These are phyloP conservation scores for Cardiosporidium cionae DNA, from an alignment of 169 alveolate genomes.

Conservation along the genomic window DNA sequence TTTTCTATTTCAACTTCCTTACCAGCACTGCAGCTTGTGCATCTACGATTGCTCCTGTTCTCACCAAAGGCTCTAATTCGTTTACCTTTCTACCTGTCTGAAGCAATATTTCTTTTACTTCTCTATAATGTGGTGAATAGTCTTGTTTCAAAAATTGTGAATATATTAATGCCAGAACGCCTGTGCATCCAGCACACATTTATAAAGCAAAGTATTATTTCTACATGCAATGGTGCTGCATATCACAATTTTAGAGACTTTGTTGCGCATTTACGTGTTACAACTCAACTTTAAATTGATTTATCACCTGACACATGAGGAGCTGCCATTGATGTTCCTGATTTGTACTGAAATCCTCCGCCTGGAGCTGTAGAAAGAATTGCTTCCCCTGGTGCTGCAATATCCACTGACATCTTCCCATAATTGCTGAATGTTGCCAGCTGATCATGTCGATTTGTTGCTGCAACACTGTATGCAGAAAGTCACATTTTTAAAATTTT, in stretches of 20 bases:
- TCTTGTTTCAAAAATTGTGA: background rate
- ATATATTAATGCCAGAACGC: background rate
- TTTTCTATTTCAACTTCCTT: no score
- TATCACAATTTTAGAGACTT: background rate
- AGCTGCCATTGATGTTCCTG: conserved; percentile 62
- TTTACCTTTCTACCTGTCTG: background rate
- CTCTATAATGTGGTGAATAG: background rate
- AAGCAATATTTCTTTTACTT: background rate
- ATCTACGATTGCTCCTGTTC: background rate
- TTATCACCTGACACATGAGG: conserved; percentile 53
- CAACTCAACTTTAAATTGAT: background rate
- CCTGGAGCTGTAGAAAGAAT: conserved; percentile 42
- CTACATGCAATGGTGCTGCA: background rate
- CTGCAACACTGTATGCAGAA: conserved; percentile 41
- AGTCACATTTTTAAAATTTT: background rate
- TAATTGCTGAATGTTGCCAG: conserved; percentile 50
- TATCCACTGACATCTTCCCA: conserved; percentile 42
- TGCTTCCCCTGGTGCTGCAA: conserved; percentile 54
- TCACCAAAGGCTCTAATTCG: background rate
- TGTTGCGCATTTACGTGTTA: background rate
- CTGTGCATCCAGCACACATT: background rate
- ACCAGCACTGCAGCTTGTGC: background rate
- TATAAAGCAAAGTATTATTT: background rate
- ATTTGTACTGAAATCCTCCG: conserved; percentile 20
- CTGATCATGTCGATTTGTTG: conserved; percentile 33